Evolutionary conservation across 2,329 filamentous ascomycete species (phyloP).

Genomic region (Alternaria incomplexa): DNA sequence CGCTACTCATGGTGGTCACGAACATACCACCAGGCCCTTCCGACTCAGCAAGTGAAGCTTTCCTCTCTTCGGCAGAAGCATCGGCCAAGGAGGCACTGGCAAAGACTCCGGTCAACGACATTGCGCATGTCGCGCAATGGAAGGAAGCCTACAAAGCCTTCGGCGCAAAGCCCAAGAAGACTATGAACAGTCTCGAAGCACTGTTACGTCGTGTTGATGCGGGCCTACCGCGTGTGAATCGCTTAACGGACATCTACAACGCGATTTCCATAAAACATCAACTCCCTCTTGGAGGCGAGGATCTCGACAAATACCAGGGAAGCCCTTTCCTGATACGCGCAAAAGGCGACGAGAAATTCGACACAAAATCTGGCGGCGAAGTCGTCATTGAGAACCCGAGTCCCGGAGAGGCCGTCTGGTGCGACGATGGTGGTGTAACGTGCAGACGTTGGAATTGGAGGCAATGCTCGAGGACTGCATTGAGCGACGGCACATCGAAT

Average conservation of each 20-base stretch:
- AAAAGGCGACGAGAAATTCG: constrained; percentile 45
- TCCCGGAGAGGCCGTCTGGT: constrained; percentile 49
- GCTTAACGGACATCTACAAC: constrained; percentile 51
- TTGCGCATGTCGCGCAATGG: constrained; percentile 49
- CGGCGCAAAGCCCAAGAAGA: constrained; percentile 49
- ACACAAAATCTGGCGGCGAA: constrained; percentile 39
- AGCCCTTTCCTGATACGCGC: constrained; percentile 39
- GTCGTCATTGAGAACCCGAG: constrained; percentile 25
- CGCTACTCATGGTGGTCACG: constrained; percentile 43
- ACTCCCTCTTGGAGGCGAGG: constrained; percentile 49
- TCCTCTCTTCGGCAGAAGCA: constrained; percentile 38
- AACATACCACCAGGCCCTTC: constrained; percentile 42
- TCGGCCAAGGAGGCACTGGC: constrained; percentile 17
- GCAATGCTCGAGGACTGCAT: constrained; percentile 46
- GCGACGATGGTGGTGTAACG: constrained; percentile 47
- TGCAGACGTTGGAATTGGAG: constrained; percentile 52
- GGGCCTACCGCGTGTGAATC: constrained; percentile 48
- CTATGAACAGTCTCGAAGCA: constrained; percentile 48
- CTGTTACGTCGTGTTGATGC: constrained; percentile 41
- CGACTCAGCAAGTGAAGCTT: constrained; percentile 36
- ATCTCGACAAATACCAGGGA: constrained; percentile 48
- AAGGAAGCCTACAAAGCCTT: constrained; percentile 49
- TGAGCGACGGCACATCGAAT: constrained; percentile 43
- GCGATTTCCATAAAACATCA: constrained; percentile 49
- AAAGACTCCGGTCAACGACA: constrained; percentile 30